Evolutionary conservation across 305 asterid genomes (phyloP).

Genomic region (Fraxinus velutina): DNA sequence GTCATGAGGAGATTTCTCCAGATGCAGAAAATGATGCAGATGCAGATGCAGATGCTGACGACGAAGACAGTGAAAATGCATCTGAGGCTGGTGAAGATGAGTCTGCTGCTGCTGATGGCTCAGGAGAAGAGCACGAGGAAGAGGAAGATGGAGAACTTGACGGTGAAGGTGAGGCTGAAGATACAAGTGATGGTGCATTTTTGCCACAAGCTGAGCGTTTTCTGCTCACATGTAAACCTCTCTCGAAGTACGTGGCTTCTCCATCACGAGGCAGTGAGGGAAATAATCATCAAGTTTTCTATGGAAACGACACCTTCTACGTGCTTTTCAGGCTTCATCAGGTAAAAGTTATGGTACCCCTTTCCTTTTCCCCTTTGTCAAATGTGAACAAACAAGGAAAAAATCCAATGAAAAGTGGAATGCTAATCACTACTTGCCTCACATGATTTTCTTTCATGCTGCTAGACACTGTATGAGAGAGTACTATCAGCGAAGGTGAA

Average conservation of each 20-base stretch:
- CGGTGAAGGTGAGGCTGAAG: slow-evolving; percentile 93
- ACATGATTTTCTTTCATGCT: not conserved
- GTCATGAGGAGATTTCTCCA: slow-evolving; percentile 46
- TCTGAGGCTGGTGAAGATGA: slow-evolving; percentile 87
- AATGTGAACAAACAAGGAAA: not conserved
- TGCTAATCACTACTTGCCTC: not conserved
- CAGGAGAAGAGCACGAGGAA: slow-evolving; percentile 78
- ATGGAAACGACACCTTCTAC: slow-evolving; percentile 82
- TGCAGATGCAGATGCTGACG: slow-evolving; percentile 53
- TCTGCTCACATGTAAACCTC: slow-evolving; percentile 66
- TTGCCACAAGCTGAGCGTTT: slow-evolving; percentile 63
- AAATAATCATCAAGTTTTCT: slow-evolving; percentile 50
- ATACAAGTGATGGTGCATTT: slow-evolving; percentile 50
- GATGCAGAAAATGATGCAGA: slow-evolving; percentile 72
- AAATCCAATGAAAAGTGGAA: not conserved
- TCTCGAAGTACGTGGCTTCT: slow-evolving; percentile 61
- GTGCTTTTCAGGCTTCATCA: slow-evolving; percentile 94
- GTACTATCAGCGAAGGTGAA: slow-evolving; percentile 30
- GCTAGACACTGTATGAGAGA: slow-evolving; percentile 31
- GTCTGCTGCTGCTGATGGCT: slow-evolving; percentile 84
- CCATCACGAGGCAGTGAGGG: slow-evolving; percentile 37
- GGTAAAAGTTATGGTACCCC: slow-evolving; percentile 37
- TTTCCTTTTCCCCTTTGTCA: not conserved
- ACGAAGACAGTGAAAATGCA: slow-evolving; percentile 76
- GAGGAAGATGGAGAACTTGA: slow-evolving; percentile 75